A percentile compares a stretch with the other conserved stretches of the same genome.
Conservation (phyloP, 768 basidiomycete species). For the Agrocybe praecox region DNA sequence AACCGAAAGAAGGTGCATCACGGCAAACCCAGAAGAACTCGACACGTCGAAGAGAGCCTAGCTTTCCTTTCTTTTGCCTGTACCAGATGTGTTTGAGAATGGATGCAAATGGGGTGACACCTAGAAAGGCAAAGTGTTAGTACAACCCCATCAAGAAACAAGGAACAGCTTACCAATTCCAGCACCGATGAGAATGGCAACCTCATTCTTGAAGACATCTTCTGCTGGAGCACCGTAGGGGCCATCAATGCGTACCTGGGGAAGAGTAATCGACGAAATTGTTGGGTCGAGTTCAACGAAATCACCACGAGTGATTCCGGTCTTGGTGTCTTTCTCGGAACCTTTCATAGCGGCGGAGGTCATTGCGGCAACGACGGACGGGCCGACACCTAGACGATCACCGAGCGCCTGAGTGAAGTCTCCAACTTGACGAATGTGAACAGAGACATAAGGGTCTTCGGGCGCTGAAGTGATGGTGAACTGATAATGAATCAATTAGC, state of each 20-base stretch:
- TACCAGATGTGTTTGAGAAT: slow-evolving; percentile 98
- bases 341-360: slow-evolving; percentile 81
- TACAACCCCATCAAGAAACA: background rate
- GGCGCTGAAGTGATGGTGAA: slow-evolving; percentile 96
- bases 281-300: slow-evolving; percentile 76
- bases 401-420: slow-evolving; percentile 87
- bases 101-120: slow-evolving; percentile 93
- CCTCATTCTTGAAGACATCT: slow-evolving; percentile 84
- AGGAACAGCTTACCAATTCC: slow-evolving; percentile 72
- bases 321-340: slow-evolving; percentile 59
- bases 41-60: slow-evolving; percentile 83
- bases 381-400: slow-evolving; percentile 82
- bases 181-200: slow-evolving; percentile 90
- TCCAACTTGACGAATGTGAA: slow-evolving; percentile 94
- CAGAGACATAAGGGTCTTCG: slow-evolving; percentile 88
- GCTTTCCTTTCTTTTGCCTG: slow-evolving; percentile 73
- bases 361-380: slow-evolving; percentile 74
- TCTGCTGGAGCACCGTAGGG: slow-evolving; percentile 94
- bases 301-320: slow-evolving; percentile 62
- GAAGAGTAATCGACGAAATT: slow-evolving; percentile 54
- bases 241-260: slow-evolving; percentile 80
- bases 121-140: slow-evolving; percentile 30
- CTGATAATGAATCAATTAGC: slow-evolving; percentile 37
- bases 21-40: slow-evolving; percentile 96
- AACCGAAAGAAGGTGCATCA: slow-evolving; percentile 96